Conservation (phyloP, 2,329 filamentous ascomycete genomes). For the Sphaceloma murrayae region DNA sequence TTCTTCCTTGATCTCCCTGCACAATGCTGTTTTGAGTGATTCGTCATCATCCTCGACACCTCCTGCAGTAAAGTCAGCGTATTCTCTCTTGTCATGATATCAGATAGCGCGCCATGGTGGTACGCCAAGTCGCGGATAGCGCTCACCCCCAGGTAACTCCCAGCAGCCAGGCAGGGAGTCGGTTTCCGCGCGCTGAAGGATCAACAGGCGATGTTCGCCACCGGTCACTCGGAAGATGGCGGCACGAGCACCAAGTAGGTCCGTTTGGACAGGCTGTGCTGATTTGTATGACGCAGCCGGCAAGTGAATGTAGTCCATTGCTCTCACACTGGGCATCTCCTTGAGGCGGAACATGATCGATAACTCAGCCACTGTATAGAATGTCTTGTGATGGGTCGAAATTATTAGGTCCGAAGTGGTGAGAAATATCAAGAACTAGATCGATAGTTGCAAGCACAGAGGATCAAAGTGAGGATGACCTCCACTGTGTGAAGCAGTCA, state of each 20-base stretch:
- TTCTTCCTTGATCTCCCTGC: slow-evolving; percentile 44
- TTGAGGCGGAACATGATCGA: slow-evolving; percentile 20
- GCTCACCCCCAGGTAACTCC: slow-evolving; percentile 43
- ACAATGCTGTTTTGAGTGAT: slow-evolving; percentile 36
- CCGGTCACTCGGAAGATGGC: slow-evolving; percentile 17
- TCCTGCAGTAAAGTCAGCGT: slow-evolving; percentile 10
- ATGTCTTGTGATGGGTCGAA: too few relatives aligned
- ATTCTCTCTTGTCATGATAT: slow-evolving; percentile 5
- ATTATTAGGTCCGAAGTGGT: too few relatives aligned
- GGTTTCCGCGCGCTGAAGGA: slow-evolving; percentile 36
- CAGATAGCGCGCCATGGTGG: neutral
- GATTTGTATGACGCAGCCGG: slow-evolving; percentile 10
- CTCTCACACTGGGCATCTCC: slow-evolving; percentile 13
- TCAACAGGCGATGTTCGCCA: slow-evolving; percentile 29
- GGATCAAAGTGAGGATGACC: too few relatives aligned
- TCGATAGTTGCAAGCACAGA: too few relatives aligned
- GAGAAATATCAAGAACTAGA: too few relatives aligned
- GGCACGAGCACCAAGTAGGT: slow-evolving; percentile 18
- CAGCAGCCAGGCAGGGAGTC: slow-evolving; percentile 39
- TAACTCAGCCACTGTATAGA: too few relatives aligned
- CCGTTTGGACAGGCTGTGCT: slow-evolving; percentile 16
- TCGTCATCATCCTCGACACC: slow-evolving; percentile 26
- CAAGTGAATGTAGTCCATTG: slow-evolving; percentile 16
- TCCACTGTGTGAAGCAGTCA: too few relatives aligned
- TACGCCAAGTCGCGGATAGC: slow-evolving; percentile 28